Percentiles rank a stretch among this genome's conserved stretches.
Evolutionary conservation across 495 filamentous ascomycete genomes (phyloP).

Genomic region (Penicillium soppii): DNA sequence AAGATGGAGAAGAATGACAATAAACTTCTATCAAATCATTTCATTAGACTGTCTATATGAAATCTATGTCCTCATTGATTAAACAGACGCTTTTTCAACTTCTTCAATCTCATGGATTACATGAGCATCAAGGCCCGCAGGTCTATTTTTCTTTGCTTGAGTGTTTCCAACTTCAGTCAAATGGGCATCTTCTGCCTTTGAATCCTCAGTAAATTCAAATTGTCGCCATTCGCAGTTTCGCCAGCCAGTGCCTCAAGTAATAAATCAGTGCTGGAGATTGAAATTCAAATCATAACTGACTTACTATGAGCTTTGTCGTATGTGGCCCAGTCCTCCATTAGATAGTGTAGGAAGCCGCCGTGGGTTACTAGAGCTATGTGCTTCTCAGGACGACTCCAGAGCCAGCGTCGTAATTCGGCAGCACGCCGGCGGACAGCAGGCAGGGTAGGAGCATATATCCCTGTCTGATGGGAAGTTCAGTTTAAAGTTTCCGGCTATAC

Average conservation of each 20-base stretch:
- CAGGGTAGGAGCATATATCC: constrained; percentile 14
- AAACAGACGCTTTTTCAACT: background rate
- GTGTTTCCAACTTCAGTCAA: constrained; percentile 12
- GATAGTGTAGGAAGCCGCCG: constrained; percentile 20
- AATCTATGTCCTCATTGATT: background rate
- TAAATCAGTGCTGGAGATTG: too few species aligned
- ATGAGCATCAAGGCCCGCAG: constrained; percentile 12
- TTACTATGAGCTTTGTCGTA: constrained; percentile 20
- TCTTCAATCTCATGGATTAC: constrained; percentile 12
- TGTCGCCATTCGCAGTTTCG: constrained; percentile 20
- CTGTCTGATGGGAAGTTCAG: constrained; percentile 8
- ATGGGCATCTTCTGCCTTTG: constrained; percentile 10
- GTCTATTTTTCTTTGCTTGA: constrained; percentile 2
- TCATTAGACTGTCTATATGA: background rate
- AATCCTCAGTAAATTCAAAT: constrained; percentile 17
- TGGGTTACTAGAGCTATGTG: constrained; percentile 20
- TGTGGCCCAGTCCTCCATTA: constrained; percentile 21
- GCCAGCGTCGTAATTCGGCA: constrained; percentile 16
- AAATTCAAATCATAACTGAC: background rate
- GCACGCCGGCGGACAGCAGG: constrained; percentile 11
- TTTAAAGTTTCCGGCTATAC: too few species aligned
- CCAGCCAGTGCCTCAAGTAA: constrained; percentile 16
- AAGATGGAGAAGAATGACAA: too few species aligned
- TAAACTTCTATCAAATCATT: too few species aligned
- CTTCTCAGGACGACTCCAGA: constrained; percentile 17